Percentiles rank a stretch among this genome's conserved stretches.
Evolutionary conservation across 345 rosid genomes (phyloP).

Genomic region (Brassica nigra): DNA sequence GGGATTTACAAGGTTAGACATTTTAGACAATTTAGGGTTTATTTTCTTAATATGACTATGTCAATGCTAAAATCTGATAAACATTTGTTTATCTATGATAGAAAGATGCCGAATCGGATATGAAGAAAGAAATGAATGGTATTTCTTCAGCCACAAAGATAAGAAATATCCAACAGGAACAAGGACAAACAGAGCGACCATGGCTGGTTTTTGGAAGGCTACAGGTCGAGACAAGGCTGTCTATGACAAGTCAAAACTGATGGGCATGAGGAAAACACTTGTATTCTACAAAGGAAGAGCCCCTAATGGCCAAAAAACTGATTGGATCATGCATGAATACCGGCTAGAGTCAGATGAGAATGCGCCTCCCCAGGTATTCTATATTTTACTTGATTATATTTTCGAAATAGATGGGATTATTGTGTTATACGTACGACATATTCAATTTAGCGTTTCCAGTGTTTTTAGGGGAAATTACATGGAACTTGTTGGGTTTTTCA

Average conservation of each 20-base stretch:
- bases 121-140: conserved; percentile 95
- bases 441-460: neutral
- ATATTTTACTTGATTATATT: neutral
- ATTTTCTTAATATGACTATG: neutral
- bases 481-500: neutral
- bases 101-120: conserved; percentile 90
- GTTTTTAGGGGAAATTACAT: neutral
- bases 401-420: neutral
- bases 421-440: neutral
- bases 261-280: conserved; percentile 98
- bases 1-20: conserved; percentile 87
- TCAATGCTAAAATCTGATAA: conserved; percentile 30
- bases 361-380: conserved; percentile 90
- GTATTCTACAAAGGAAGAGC: conserved; percentile 99
- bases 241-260: conserved; percentile 77
- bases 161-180: conserved; percentile 49
- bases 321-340: conserved; percentile 99
- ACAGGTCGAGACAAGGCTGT: conserved; percentile 98
- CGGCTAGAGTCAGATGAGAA: conserved; percentile 90
- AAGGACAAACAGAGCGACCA: conserved; percentile 92
- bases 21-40: neutral
- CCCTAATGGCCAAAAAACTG: conserved; percentile 95
- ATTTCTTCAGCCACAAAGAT: conserved; percentile 97
- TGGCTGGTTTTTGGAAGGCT: conserved; percentile 99
- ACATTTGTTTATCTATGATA: conserved; percentile 30